phyloP scores from a whole-genome alignment of 2,329 filamentous ascomycete genomes.

The Xylaria sp. region DNA sequence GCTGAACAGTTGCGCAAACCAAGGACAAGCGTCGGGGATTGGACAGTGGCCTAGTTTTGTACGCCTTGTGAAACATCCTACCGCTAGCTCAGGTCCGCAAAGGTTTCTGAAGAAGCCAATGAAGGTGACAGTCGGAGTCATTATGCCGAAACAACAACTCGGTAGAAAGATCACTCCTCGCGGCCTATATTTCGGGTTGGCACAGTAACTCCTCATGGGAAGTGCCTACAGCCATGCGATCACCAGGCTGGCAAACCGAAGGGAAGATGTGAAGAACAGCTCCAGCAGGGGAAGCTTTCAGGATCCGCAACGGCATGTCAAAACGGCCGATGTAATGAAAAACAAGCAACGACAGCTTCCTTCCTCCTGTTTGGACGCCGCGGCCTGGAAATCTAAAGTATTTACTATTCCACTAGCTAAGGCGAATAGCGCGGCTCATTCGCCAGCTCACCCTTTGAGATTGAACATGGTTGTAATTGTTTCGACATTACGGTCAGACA shows the following conservation, averaged over 20 bases:
- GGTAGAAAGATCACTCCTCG: conserved; percentile 10
- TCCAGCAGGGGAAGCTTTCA: conserved; percentile 8
- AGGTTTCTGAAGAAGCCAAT: conserved; percentile 20
- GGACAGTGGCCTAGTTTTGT: conserved; percentile 32
- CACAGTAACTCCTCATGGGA: conserved; percentile 15
- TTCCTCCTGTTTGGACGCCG: conserved; percentile 2
- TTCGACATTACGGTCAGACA: not conserved
- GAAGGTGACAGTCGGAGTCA: conserved; percentile 13
- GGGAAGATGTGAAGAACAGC: conserved; percentile 17
- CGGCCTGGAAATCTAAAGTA: conserved; percentile 11
- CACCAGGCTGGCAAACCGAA: conserved; percentile 18
- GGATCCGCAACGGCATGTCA: conserved; percentile 13
- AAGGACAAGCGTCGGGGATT: conserved; percentile 30
- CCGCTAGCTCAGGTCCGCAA: conserved; percentile 17
- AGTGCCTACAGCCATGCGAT: conserved; percentile 20
- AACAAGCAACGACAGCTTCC: conserved; percentile 14
- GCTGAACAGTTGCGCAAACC: conserved; percentile 27
- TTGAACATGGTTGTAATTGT: not conserved
- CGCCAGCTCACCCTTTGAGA: conserved; percentile 2
- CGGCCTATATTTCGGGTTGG: conserved; percentile 6
- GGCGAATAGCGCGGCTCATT: conserved; percentile 9
- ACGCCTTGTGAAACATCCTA: conserved; percentile 26
- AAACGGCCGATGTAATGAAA: conserved; percentile 15
- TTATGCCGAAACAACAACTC: conserved; percentile 21
- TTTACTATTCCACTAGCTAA: conserved; percentile 17